Percentiles rank a stretch among this genome's conserved stretches.
Evolutionary conservation across 495 filamentous ascomycete species (phyloP).

Genomic region (Xylaria venustula): DNA sequence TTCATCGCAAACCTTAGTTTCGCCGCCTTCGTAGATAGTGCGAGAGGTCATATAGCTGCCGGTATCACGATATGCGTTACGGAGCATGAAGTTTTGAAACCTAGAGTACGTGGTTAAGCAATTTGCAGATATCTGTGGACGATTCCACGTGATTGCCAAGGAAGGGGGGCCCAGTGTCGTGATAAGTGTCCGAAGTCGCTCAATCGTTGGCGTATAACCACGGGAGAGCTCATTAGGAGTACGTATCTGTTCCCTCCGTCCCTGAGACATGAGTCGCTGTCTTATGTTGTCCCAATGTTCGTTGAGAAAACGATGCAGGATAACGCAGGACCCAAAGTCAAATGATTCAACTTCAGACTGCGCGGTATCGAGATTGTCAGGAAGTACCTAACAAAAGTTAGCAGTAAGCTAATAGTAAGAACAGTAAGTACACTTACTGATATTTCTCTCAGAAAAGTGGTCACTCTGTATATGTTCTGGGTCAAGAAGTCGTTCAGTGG

Average conservation of each 20-base stretch:
- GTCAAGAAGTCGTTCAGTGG: slow-evolving; percentile 64
- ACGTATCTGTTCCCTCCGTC: slow-evolving; percentile 50
- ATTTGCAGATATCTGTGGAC: slow-evolving; percentile 57
- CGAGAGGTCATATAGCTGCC: slow-evolving; percentile 59
- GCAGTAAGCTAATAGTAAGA: background rate
- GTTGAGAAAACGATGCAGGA: slow-evolving; percentile 63
- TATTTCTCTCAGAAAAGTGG: slow-evolving; percentile 61
- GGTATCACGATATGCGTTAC: slow-evolving; percentile 59
- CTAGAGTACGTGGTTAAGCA: slow-evolving; percentile 59
- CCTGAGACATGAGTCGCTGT: slow-evolving; percentile 58
- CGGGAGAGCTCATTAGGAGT: slow-evolving; percentile 48
- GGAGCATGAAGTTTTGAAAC: slow-evolving; percentile 69
- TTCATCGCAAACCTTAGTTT: slow-evolving; percentile 51
- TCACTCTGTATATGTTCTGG: slow-evolving; percentile 62
- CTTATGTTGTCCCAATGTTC: slow-evolving; percentile 68
- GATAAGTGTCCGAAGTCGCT: slow-evolving; percentile 56
- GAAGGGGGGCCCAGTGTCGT: slow-evolving; percentile 62
- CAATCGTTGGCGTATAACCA: slow-evolving; percentile 46
- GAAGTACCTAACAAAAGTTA: slow-evolving; percentile 34
- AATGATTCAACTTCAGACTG: slow-evolving; percentile 50
- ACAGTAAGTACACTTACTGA: slow-evolving; percentile 39
- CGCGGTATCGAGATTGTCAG: slow-evolving; percentile 32
- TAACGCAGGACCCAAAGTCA: slow-evolving; percentile 65
- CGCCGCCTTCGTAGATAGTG: slow-evolving; percentile 66
- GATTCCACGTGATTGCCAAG: slow-evolving; percentile 62